These are phyloP conservation scores for Citeromyces nyonsensis DNA, from an alignment of 805 yeast species.

Conservation along the genomic window DNA sequence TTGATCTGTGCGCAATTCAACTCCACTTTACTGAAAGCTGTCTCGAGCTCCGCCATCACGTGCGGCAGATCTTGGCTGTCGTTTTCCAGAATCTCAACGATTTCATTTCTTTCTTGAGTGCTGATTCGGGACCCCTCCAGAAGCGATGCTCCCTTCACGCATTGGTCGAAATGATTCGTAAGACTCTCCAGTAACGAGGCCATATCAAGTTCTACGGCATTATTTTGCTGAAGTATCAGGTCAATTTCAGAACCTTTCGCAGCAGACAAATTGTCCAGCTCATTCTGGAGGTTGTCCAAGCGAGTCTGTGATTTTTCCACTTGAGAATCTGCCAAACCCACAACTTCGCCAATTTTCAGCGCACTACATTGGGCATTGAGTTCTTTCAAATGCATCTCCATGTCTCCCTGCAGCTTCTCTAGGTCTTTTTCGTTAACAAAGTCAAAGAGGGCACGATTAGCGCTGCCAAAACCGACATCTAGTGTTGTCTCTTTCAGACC, in stretches of 20 bases:
- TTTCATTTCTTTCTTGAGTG: constrained; percentile 17
- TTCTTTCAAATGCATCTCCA: background rate
- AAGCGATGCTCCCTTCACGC: constrained; percentile 28
- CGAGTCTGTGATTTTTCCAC: too few species aligned
- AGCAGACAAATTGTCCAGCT: too few species aligned
- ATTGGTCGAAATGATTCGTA: constrained; percentile 75
- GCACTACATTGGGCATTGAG: constrained; percentile 1
- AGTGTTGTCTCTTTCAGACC: constrained; percentile 19
- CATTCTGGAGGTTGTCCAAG: too few species aligned
- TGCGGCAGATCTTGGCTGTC: constrained; percentile 43
- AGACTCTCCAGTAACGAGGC: constrained; percentile 56
- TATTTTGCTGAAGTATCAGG: constrained; percentile 13
- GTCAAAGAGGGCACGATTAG: constrained; percentile 18
- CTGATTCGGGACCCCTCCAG: constrained; percentile 14
- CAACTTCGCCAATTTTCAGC: too few species aligned
- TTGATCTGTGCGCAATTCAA: constrained; percentile 16
- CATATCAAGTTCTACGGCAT: constrained; percentile 46
- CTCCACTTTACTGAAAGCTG: constrained; percentile 4
- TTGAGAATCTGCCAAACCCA: too few species aligned
- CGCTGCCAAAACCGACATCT: constrained; percentile 14
- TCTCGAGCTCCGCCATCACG: constrained; percentile 29
- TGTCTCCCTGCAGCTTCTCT: too few species aligned
- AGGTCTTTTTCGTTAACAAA: constrained; percentile 25
- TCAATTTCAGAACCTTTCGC: too few species aligned
- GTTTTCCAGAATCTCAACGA: constrained; percentile 27